These are phyloP conservation scores for Codiaeum variegatum DNA, from an alignment of 441 rosid species.

Conservation along the genomic window DNA sequence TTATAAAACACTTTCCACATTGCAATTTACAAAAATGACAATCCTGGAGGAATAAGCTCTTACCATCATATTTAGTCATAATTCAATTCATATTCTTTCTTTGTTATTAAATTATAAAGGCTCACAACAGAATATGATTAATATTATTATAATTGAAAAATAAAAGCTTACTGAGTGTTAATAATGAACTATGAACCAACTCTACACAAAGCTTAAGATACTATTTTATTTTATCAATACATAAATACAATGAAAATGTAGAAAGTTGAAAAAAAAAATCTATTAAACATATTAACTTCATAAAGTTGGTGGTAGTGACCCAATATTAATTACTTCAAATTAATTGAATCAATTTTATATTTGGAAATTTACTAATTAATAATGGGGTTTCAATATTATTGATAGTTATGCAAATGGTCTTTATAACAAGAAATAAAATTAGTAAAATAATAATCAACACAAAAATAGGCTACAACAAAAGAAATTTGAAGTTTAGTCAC, in stretches of 20 bases:
- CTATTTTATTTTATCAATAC: neutral
- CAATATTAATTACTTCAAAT: constrained; percentile 78
- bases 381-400: constrained; percentile 72
- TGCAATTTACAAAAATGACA: no score
- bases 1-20: no score
- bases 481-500: neutral
- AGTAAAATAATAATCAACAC: constrained; percentile 14
- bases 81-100: no score
- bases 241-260: neutral
- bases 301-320: constrained; percentile 84
- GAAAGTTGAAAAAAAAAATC: constrained; percentile 1
- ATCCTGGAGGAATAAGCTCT: no score
- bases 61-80: no score
- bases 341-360: constrained; percentile 88
- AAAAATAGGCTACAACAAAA: constrained; percentile 9
- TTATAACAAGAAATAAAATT: neutral
- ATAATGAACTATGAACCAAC: neutral
- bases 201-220: neutral
- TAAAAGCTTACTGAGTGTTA: no score
- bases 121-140: no score
- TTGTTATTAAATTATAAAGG: no score
- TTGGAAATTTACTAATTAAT: constrained; percentile 91
- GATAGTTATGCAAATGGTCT: constrained; percentile 89
- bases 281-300: constrained; percentile 46
- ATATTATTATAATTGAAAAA: no score